Percentiles rank a stretch among this genome's conserved stretches.
Evolutionary conservation across 1,284 basidiomycete genomes (phyloP).

Genomic region (Puccinia hordei): DNA sequence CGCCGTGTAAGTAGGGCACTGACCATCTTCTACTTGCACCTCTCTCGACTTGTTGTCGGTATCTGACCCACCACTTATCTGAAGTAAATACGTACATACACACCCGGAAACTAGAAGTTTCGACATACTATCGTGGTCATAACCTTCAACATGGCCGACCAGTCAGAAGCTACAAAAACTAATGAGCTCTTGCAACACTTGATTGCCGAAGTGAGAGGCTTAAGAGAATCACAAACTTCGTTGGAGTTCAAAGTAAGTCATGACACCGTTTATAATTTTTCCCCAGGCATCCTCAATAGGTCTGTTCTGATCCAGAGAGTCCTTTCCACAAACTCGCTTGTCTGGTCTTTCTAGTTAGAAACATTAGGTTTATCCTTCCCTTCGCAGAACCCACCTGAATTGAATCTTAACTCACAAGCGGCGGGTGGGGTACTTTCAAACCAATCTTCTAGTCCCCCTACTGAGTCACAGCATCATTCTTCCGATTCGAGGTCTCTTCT

Average conservation of each 20-base stretch:
- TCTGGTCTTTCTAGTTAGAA: conserved; percentile 6
- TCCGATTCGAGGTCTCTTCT: background rate
- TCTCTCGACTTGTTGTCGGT: no score
- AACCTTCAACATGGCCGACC: background rate
- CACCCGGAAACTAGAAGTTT: background rate
- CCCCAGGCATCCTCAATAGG: background rate
- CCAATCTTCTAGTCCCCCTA: background rate
- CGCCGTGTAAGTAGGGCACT: background rate
- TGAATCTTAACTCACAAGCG: background rate
- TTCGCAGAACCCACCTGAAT: background rate
- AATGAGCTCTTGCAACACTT: conserved; percentile 12
- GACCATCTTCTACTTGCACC: background rate
- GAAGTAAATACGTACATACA: background rate
- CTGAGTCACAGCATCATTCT: background rate
- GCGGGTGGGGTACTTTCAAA: background rate
- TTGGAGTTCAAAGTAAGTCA: conserved; percentile 18
- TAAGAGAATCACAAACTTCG: conserved; percentile 12
- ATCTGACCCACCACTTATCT: background rate
- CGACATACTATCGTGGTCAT: background rate
- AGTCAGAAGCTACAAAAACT: background rate
- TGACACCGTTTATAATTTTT: background rate
- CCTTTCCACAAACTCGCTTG: background rate
- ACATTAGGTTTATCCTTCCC: conserved; percentile 15
- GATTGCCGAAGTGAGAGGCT: conserved; percentile 22
- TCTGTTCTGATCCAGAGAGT: background rate